A percentile compares a stretch with the other conserved stretches of the same genome.
Conservation (phyloP, 2,329 filamentous ascomycete species). For the Epichloe sp. region DNA sequence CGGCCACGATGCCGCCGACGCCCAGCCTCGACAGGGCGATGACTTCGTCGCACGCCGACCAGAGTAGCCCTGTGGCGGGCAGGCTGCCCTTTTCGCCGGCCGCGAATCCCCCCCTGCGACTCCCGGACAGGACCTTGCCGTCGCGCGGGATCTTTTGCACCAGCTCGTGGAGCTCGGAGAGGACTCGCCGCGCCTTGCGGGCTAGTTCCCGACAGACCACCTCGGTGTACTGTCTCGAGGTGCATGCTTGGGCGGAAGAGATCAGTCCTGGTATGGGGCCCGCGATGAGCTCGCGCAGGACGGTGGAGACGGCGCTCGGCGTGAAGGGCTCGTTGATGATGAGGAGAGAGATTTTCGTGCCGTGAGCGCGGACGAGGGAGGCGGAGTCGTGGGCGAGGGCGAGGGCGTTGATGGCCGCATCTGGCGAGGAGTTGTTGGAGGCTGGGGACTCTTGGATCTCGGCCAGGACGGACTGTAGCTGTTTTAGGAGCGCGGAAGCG, state of each 20-base stretch:
- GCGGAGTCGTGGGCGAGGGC: conserved; percentile 59
- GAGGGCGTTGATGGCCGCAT: conserved; percentile 40
- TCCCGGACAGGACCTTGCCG: conserved; percentile 34
- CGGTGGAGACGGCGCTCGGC: conserved; percentile 55
- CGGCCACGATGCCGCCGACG: conserved; percentile 54
- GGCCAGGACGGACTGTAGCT: conserved; percentile 29
- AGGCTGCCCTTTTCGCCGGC: conserved; percentile 40
- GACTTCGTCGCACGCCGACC: conserved; percentile 70
- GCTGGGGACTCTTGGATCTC: conserved; percentile 22
- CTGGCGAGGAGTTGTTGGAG: conserved; percentile 7
- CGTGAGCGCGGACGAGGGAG: conserved; percentile 64
- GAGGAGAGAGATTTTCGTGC: conserved; percentile 77
- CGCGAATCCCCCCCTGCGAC: conserved; percentile 11
- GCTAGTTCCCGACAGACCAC: conserved; percentile 52
- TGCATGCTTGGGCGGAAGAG: conserved; percentile 54
- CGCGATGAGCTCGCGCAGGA: conserved; percentile 59
- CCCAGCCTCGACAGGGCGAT: conserved; percentile 51
- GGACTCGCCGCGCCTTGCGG: conserved; percentile 41
- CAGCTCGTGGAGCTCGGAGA: conserved; percentile 50
- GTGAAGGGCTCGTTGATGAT: conserved; percentile 82
- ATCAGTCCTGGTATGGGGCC: conserved; percentile 64
- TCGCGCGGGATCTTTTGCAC: conserved; percentile 46
- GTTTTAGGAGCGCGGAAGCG: conserved; percentile 24
- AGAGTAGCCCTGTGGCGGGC: conserved; percentile 62
- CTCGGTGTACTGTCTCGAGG: conserved; percentile 45